Percentiles rank a stretch among this genome's conserved stretches.
Conservation (phyloP, 2,329 filamentous ascomycete species). For the Colletotrichum echinochloae region DNA sequence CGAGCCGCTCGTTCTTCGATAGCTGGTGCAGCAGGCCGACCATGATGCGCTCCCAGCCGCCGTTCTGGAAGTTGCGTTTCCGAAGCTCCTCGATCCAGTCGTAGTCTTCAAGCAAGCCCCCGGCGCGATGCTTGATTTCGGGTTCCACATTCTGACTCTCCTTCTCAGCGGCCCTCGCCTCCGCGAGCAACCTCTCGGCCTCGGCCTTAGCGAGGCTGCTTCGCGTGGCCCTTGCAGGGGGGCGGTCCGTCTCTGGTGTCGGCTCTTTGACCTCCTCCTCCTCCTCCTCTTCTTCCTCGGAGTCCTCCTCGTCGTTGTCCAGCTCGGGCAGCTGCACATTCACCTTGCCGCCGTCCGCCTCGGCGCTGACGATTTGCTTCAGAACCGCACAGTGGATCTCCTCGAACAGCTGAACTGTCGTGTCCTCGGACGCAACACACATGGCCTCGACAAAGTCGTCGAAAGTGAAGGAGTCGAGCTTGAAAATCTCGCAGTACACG, state of each 20-base stretch:
- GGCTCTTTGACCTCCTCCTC: slow-evolving; percentile 65
- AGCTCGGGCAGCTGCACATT: slow-evolving; percentile 83
- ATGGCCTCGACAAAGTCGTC: slow-evolving; percentile 95
- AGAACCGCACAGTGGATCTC: slow-evolving; percentile 93
- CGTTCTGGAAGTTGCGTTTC: slow-evolving; percentile 86
- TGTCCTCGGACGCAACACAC: slow-evolving; percentile 78
- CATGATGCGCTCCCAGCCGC: slow-evolving; percentile 92
- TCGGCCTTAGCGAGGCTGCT: slow-evolving; percentile 88
- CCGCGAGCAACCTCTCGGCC: slow-evolving; percentile 74
- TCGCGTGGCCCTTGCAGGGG: slow-evolving; percentile 78
- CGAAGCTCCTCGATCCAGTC: slow-evolving; percentile 89
- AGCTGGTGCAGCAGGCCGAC: slow-evolving; percentile 88
- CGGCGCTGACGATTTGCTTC: slow-evolving; percentile 84
- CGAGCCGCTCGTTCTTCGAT: slow-evolving; percentile 78
- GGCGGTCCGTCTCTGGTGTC: slow-evolving; percentile 78
- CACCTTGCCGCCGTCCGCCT: slow-evolving; percentile 81
- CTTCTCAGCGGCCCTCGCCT: slow-evolving; percentile 66
- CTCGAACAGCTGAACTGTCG: slow-evolving; percentile 85
- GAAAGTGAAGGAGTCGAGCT: slow-evolving; percentile 96
- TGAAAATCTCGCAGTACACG: slow-evolving; percentile 96
- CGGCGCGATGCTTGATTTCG: slow-evolving; percentile 72
- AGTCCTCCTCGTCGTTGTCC: slow-evolving; percentile 77
- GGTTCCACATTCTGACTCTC: slow-evolving; percentile 57
- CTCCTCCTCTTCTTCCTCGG: slow-evolving; percentile 69
- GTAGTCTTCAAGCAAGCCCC: slow-evolving; percentile 79